phyloP scores from a whole-genome alignment of 495 filamentous ascomycete species.

The Astrothelium subdiscretum region DNA sequence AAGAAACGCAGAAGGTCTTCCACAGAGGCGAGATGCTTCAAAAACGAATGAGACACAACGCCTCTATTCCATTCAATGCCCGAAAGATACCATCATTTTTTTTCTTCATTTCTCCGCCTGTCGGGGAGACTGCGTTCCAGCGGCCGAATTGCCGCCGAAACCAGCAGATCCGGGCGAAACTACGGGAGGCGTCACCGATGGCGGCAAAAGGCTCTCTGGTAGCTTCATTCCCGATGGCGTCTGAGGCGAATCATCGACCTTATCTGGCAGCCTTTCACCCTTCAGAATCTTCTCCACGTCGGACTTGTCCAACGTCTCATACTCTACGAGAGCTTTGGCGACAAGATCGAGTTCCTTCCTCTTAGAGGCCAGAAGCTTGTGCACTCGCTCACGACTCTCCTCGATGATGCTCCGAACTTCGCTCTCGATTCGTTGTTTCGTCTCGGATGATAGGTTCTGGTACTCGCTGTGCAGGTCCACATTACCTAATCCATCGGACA shows the following conservation, averaged over 20 bases:
- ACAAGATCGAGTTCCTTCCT: slow-evolving; percentile 75
- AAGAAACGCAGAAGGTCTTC: not conserved
- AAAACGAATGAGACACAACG: not conserved
- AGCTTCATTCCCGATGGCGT: slow-evolving; percentile 39
- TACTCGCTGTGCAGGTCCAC: slow-evolving; percentile 75
- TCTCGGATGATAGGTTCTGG: slow-evolving; percentile 68
- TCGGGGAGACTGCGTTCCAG: not conserved
- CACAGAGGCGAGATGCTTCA: not conserved
- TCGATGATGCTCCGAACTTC: slow-evolving; percentile 81
- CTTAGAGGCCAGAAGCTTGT: slow-evolving; percentile 54
- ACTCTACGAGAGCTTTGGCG: slow-evolving; percentile 81
- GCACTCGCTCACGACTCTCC: slow-evolving; percentile 64
- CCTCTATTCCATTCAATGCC: not conserved
- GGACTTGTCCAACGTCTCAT: slow-evolving; percentile 76
- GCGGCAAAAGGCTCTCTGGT: slow-evolving; percentile 28
- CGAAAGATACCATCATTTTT: not conserved
- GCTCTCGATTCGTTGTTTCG: slow-evolving; percentile 67
- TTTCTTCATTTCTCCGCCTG: not conserved
- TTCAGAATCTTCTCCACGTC: slow-evolving; percentile 81
- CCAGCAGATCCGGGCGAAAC: not conserved
- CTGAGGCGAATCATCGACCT: slow-evolving; percentile 32
- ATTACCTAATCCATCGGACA: slow-evolving; percentile 80
- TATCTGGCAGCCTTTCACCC: slow-evolving; percentile 68
- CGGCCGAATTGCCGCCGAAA: not conserved
- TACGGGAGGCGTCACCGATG: not conserved